Percentiles rank a stretch among this genome's conserved stretches.
These are phyloP conservation scores for Friedmanniomyces endolithicus DNA, from an alignment of 495 filamentous ascomycete genomes.

Conservation along the genomic window DNA sequence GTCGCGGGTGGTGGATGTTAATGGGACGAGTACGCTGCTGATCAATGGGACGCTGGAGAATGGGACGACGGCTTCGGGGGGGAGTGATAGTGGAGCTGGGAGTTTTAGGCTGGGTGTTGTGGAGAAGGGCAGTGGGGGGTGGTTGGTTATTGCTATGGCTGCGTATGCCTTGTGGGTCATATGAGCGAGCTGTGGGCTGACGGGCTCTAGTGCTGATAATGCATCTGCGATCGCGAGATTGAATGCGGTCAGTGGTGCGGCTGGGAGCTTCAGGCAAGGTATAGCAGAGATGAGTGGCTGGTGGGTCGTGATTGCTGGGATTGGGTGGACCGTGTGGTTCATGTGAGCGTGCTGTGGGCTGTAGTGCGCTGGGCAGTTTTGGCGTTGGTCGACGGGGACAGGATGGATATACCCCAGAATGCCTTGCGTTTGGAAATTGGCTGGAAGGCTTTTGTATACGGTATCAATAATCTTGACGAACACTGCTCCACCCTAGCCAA, in stretches of 20 bases:
- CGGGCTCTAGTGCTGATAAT: no score
- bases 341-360: neutral
- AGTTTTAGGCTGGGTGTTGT: neutral
- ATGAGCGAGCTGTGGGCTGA: neutral
- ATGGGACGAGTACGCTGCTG: slow-evolving; percentile 63
- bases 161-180: slow-evolving; percentile 4
- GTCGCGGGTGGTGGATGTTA: slow-evolving; percentile 47
- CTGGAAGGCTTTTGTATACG: no score
- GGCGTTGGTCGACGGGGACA: no score
- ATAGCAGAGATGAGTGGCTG: slow-evolving; percentile 11
- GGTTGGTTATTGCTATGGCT: slow-evolving; percentile 3
- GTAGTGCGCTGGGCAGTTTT: no score
- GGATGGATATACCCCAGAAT: no score
- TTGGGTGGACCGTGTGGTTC: slow-evolving; percentile 2
- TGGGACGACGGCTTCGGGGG: slow-evolving; percentile 8
- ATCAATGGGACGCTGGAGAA: slow-evolving; percentile 71
- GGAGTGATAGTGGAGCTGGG: neutral
- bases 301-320: slow-evolving; percentile 5
- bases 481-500: no score
- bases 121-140: slow-evolving; percentile 11
- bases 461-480: no score
- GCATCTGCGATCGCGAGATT: no score
- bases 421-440: no score
- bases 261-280: slow-evolving; percentile 1
- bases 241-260: no score